Conservation (phyloP, 2,329 filamentous ascomycete species). For the Arachnomyces sp. region DNA sequence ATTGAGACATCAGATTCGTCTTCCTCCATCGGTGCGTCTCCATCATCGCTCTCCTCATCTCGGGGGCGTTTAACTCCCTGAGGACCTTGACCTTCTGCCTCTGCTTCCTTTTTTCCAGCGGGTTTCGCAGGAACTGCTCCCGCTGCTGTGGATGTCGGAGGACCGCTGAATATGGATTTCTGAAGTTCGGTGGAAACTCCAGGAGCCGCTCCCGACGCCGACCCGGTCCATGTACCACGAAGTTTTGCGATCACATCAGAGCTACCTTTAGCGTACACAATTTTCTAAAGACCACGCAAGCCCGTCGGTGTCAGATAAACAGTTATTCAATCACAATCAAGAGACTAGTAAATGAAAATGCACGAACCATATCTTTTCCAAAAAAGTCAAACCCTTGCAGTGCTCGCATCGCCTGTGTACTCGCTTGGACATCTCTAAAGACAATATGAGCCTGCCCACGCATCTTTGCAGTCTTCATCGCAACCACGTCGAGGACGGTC, state of each 20-base stretch:
- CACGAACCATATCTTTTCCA: conserved; percentile 71
- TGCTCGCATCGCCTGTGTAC: conserved; percentile 85
- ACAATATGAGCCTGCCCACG: conserved; percentile 91
- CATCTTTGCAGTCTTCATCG: conserved; percentile 84
- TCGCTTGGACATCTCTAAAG: conserved; percentile 81
- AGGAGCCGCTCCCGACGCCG: conserved; percentile 45
- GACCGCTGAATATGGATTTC: conserved; percentile 71
- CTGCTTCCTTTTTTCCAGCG: conserved; percentile 35
- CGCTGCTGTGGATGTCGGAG: conserved; percentile 33
- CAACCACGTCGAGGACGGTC: conserved; percentile 82
- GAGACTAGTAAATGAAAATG: background rate
- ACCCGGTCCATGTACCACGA: conserved; percentile 78
- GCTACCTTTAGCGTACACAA: conserved; percentile 83
- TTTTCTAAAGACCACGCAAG: conserved; percentile 53
- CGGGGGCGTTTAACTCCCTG: conserved; percentile 61
- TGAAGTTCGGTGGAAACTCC: conserved; percentile 66
- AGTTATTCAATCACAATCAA: background rate
- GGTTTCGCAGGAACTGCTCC: conserved; percentile 45
- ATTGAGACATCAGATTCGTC: conserved; percentile 62
- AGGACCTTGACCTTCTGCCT: conserved; percentile 48
- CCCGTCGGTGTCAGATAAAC: background rate
- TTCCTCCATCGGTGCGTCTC: conserved; percentile 54
- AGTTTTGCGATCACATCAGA: conserved; percentile 85
- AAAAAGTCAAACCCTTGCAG: conserved; percentile 81
- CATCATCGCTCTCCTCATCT: conserved; percentile 54